phyloP scores from a whole-genome alignment of 148 eudicot species.

The Rhododendron kiyosumense region DNA sequence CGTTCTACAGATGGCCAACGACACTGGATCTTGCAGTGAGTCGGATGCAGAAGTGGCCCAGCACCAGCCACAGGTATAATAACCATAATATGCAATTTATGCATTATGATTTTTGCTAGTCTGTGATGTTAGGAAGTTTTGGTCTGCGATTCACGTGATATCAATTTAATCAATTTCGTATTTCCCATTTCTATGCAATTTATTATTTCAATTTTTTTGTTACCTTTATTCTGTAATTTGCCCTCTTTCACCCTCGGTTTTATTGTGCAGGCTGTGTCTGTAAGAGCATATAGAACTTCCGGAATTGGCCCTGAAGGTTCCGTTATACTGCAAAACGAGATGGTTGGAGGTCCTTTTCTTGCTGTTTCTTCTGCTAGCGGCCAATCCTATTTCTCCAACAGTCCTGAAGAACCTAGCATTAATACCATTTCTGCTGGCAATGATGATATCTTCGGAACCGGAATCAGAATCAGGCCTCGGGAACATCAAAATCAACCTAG shows the following conservation, averaged over 20 bases:
- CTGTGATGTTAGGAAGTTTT: not conserved
- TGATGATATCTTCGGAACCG: conserved; percentile 24
- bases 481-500: conserved; percentile 15
- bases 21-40: not conserved
- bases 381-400: conserved; percentile 20
- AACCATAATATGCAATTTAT: not conserved
- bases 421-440: conserved; percentile 11
- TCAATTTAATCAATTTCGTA: not conserved
- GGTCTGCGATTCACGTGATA: not conserved
- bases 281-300: not conserved
- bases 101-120: not conserved
- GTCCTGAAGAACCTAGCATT: conserved; percentile 11
- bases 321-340: not conserved
- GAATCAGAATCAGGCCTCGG: conserved; percentile 46
- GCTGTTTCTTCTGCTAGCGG: conserved; percentile 21
- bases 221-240: not conserved
- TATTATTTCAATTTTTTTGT: not conserved
- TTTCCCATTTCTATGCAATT: not conserved
- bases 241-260: not conserved
- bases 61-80: not conserved
- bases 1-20: not conserved
- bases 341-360: not conserved
- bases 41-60: not conserved
- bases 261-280: not conserved
- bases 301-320: not conserved